Base-by-base conservation (phyloP, 1,284 basidiomycete species). In the Caloboletus firmus region DNA sequence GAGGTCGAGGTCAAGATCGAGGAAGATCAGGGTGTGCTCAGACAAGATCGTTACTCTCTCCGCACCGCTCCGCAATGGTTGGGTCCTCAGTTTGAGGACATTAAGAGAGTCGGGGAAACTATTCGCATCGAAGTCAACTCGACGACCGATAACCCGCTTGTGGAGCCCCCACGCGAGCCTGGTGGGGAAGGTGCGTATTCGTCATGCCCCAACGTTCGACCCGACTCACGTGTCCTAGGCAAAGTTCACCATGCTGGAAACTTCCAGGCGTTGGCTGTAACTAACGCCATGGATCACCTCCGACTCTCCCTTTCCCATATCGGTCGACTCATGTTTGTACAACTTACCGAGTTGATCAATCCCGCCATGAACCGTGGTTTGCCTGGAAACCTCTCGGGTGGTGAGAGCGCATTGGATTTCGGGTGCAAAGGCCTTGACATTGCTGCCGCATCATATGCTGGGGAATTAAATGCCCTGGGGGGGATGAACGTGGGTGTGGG, bases 231-330 rank as follows among this genome's bases (percentile, higher is more conserved):
- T 84, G 88, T 26, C 75, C 61, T 76, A 83, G 84, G 83, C 8
- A 73, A 78, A 40, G 78, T 91, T 8, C 88, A 91, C 68, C 86
- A 93, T 60, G 91, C 91, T 20, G 92, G 92, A 11, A 93, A 93
- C 67, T 93, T 94, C 79, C 90, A 92, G 69, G 91, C 89, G 1
- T 90, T 93, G 83, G 79, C 90, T 2, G 82, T 95, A 50, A 91
- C 91, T 8, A 92, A 91, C 54, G 86, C 87, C 6, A 93, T 94
- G 86, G 93, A 95, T 70, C 91, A 92, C 70, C 89, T 89, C 5
- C 85, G 92, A 18, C 81, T 94, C 39, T 80, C 87, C 4, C 75
- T 95, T 30, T 83, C 91, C 60, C 89, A 92, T 63, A 80, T 94
- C 52, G 93, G 91, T 56, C 91, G 92, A 71, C 74, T 95, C 45